Conservation (phyloP, 1,284 basidiomycete genomes). For the Puccinia polysora region DNA sequence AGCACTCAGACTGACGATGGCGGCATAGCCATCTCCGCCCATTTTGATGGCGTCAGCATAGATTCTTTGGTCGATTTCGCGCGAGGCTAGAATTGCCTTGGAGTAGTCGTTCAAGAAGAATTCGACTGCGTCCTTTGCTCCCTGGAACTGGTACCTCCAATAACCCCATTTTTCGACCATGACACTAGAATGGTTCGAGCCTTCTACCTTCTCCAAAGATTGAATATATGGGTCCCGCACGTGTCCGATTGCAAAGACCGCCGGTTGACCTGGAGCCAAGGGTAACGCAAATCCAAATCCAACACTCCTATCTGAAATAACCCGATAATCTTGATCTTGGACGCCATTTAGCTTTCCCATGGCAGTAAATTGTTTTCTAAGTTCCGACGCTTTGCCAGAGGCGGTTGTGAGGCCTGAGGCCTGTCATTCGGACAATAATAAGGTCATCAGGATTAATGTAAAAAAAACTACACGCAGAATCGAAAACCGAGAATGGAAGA, state of each 20-base stretch:
- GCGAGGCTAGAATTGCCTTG: conserved; percentile 47
- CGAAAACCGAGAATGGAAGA: too few relatives aligned
- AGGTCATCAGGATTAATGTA: too few relatives aligned
- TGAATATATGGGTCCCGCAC: conserved; percentile 39
- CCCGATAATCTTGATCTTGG: conserved; percentile 37
- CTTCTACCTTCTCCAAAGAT: conserved; percentile 11
- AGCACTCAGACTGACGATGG: conserved; percentile 50
- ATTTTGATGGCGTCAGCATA: conserved; percentile 49
- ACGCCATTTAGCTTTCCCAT: conserved; percentile 36
- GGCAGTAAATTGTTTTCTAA: conserved; percentile 50
- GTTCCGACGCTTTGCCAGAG: conserved; percentile 17
- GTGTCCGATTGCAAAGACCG: conserved; percentile 32
- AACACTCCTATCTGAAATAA: conserved; percentile 26
- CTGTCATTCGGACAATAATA: too few relatives aligned
- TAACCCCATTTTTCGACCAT: conserved; percentile 46
- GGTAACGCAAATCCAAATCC: conserved; percentile 20
- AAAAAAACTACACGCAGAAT: too few relatives aligned
- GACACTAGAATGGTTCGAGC: neutral
- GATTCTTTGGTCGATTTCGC: conserved; percentile 48
- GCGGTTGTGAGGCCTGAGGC: conserved; percentile 16
- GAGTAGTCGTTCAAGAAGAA: conserved; percentile 52
- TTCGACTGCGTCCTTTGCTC: conserved; percentile 48
- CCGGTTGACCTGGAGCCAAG: neutral
- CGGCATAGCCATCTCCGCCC: conserved; percentile 50
- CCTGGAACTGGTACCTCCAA: conserved; percentile 50